Evolutionary conservation across 1,284 basidiomycete genomes (phyloP).

Genomic region (Mycena citricolor): DNA sequence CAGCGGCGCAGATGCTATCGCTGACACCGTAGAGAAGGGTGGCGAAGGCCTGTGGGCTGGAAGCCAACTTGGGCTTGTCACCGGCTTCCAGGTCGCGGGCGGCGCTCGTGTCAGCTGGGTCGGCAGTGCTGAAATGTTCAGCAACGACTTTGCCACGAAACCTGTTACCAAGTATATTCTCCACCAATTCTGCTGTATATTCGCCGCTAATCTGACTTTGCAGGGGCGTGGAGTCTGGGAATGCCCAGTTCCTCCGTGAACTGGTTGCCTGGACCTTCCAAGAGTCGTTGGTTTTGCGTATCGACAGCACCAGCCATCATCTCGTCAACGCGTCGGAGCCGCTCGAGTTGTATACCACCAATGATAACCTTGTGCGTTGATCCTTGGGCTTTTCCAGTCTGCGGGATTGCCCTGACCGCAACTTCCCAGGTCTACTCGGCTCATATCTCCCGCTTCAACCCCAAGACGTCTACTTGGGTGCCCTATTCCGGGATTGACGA

Average conservation of each 20-base stretch:
- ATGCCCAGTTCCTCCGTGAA: constrained; percentile 72
- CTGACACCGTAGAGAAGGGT: constrained; percentile 66
- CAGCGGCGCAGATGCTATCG: constrained; percentile 53
- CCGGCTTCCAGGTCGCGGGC: constrained; percentile 84
- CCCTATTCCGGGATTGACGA: constrained; percentile 73
- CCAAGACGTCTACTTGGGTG: constrained; percentile 58
- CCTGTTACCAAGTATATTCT: constrained; percentile 57
- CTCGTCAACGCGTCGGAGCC: constrained; percentile 60
- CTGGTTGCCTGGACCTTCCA: constrained; percentile 91
- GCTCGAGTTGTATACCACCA: constrained; percentile 77
- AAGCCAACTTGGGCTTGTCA: constrained; percentile 72
- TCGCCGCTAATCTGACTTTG: constrained; percentile 10
- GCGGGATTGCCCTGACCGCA: constrained; percentile 11
- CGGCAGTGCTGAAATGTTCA: constrained; percentile 81
- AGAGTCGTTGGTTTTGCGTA: constrained; percentile 78
- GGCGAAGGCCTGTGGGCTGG: constrained; percentile 82
- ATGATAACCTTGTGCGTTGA: constrained; percentile 75
- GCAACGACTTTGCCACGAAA: constrained; percentile 66
- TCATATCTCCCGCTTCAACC: constrained; percentile 67
- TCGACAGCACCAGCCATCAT: constrained; percentile 77
- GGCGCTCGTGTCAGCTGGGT: constrained; percentile 82
- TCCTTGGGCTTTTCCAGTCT: constrained; percentile 6
- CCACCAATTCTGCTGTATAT: constrained; percentile 2
- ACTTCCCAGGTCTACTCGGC: constrained; percentile 66
- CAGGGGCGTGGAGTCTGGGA: constrained; percentile 69